Base-by-base conservation (phyloP, 139 green algal species). In the Spirogloea muscicola region DNA sequence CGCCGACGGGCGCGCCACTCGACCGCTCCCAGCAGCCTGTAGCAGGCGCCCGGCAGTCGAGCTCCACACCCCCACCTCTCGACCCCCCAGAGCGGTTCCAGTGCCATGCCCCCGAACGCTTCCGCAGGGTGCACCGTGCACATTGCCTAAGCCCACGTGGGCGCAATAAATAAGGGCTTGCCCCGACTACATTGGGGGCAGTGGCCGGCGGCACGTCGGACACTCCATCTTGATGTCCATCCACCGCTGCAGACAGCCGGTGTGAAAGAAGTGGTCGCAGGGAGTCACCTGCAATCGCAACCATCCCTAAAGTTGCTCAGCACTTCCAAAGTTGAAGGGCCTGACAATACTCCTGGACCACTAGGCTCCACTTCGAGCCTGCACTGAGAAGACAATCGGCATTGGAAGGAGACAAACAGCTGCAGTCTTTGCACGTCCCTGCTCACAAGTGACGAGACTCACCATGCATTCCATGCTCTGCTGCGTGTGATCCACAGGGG, bases 161-260 rank as follows among this genome's bases (percentile, higher is more conserved):
- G n/a, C n/a, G n/a, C n/a, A n/a, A n/a, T n/a, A n/a, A 55, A 55
- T 55, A 21, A 31, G 21, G 21, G 21, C 46, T 55, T 21, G 46
- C 46, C 21, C 21, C 21, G 16, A 31, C 0, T 57, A 93, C n/a
- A 87, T 49, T 16, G 91, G 84, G 0, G 91, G 91, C 82, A 96
- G 77, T 18, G 43, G 42, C 0, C 82, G 65, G 13, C 91, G 80
- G 83, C 91, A 96, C 1, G 86, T 94, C 2, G 91, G 92, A 77
- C 91, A 96, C 73, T 91, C 87, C 72, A 87, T 86, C 65, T 96
- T 96, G 31, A 95, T 79, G n/a, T 89, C 84, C 84, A 96, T 93
- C 91, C 91, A 96, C 0, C 82, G 81, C 51, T 86, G 55, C 49
- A 96, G 73, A 74, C 91, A 96, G 1, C 82, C 44, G 1, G 66